phyloP scores from a whole-genome alignment of 1,284 basidiomycete genomes.

The Chiua sp. region DNA sequence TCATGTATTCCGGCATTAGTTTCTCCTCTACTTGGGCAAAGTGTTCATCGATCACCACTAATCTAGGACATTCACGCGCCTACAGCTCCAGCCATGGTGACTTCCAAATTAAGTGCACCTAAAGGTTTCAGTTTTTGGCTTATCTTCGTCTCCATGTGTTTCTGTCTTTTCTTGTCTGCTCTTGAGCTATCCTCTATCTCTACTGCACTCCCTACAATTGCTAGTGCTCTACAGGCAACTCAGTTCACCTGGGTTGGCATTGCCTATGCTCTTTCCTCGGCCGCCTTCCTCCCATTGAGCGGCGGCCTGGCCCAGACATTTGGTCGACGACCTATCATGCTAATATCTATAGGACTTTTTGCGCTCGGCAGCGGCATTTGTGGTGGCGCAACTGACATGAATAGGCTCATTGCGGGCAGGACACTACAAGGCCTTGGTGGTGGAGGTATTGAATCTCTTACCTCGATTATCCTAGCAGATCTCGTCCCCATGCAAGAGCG shows the following conservation, averaged over 20 bases:
- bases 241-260: constrained; percentile 44
- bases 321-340: constrained; percentile 44
- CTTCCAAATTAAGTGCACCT: no score
- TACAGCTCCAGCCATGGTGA: no score
- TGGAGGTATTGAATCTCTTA: constrained; percentile 41
- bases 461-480: constrained; percentile 43
- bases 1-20: no score
- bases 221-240: constrained; percentile 32
- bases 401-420: constrained; percentile 43
- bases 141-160: constrained; percentile 14
- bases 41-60: no score
- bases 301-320: constrained; percentile 41
- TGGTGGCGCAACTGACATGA: constrained; percentile 44
- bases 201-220: constrained; percentile 44
- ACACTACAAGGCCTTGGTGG: constrained; percentile 44
- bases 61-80: no score
- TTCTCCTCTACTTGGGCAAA: no score
- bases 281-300: constrained; percentile 42
- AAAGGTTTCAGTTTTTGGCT: constrained; percentile 15
- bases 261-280: constrained; percentile 41
- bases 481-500: constrained; percentile 44
- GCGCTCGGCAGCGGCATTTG: constrained; percentile 40
- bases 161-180: constrained; percentile 15
- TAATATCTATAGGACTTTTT: constrained; percentile 48
- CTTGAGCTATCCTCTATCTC: constrained; percentile 12